Evolutionary conservation across 2,329 filamentous ascomycete genomes (phyloP).

Genomic region (Pseudopyrenochaeta lycopersici): DNA sequence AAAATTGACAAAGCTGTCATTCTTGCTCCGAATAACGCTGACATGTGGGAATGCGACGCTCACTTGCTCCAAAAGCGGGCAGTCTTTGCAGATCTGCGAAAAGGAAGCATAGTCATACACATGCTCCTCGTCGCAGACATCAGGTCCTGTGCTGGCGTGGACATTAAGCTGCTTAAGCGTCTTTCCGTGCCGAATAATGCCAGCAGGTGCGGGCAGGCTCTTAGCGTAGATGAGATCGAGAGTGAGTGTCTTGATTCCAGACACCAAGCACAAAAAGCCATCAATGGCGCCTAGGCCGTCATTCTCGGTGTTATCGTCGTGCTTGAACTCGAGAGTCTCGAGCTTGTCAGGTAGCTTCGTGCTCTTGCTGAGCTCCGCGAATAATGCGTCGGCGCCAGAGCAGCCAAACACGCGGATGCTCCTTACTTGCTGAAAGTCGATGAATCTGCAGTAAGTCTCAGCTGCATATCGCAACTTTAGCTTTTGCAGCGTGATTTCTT

Average conservation of each 20-base stretch:
- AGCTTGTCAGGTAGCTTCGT: slow-evolving; percentile 55
- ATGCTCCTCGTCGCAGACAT: slow-evolving; percentile 53
- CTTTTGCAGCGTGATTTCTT: slow-evolving; percentile 56
- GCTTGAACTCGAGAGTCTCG: slow-evolving; percentile 57
- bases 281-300: slow-evolving; percentile 58
- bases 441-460: slow-evolving; percentile 58
- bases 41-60: slow-evolving; percentile 58
- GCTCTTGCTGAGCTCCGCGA: slow-evolving; percentile 58
- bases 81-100: slow-evolving; percentile 57
- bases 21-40: slow-evolving; percentile 53
- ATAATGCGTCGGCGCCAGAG: slow-evolving; percentile 56
- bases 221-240: slow-evolving; percentile 56
- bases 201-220: slow-evolving; percentile 52
- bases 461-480: slow-evolving; percentile 58
- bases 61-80: slow-evolving; percentile 55
- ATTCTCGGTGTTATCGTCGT: slow-evolving; percentile 58
- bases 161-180: slow-evolving; percentile 57
- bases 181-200: slow-evolving; percentile 57
- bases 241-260: slow-evolving; percentile 54
- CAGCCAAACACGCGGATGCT: slow-evolving; percentile 56
- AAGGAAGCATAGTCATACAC: slow-evolving; percentile 56
- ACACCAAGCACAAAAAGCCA: slow-evolving; percentile 57
- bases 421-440: slow-evolving; percentile 56
- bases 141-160: slow-evolving; percentile 49
- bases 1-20: slow-evolving; percentile 54